These are phyloP conservation scores for Medicago lupulina DNA, from an alignment of 306 rosid genomes.

Conservation along the genomic window DNA sequence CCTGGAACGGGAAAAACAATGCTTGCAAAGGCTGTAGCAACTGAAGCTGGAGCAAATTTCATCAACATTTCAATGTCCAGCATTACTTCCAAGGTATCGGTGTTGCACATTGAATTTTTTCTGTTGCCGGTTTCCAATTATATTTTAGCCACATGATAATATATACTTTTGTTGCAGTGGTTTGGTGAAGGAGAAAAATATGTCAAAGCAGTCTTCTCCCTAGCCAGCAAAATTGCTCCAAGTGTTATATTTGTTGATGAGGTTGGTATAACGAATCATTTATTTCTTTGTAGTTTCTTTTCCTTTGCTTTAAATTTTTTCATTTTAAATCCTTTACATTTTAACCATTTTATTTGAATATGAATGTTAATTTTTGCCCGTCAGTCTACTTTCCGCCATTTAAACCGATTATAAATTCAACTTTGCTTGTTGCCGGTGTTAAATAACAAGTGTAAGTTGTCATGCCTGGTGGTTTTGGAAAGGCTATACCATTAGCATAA, in stretches of 20 bases:
- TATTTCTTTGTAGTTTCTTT: neutral
- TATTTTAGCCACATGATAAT: constrained; percentile 26
- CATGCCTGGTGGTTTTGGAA: neutral
- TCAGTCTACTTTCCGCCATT: constrained; percentile 17
- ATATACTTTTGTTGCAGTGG: constrained; percentile 64
- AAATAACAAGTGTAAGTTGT: constrained; percentile 4
- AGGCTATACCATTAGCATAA: constrained; percentile 6
- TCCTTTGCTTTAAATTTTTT: constrained; percentile 7
- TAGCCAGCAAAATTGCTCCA: constrained; percentile 97
- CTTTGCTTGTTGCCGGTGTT: constrained; percentile 18
- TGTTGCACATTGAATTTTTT: constrained; percentile 5
- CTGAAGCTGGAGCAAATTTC: constrained; percentile 98
- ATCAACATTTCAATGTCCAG: constrained; percentile 97
- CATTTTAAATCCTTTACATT: neutral
- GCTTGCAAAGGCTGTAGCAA: constrained; percentile 99
- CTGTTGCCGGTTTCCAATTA: constrained; percentile 1
- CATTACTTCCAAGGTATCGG: constrained; percentile 84
- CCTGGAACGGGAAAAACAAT: constrained; percentile 99
- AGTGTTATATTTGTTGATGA: constrained; percentile 97
- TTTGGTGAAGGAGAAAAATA: constrained; percentile 98
- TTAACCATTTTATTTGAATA: neutral
- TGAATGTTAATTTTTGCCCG: constrained; percentile 1
- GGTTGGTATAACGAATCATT: constrained; percentile 56
- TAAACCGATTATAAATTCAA: neutral
- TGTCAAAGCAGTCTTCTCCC: constrained; percentile 92